A percentile compares a stretch with the other conserved stretches of the same genome.
These are phyloP conservation scores for Begonia loranthoides DNA, from an alignment of 306 rosid species.

Conservation along the genomic window DNA sequence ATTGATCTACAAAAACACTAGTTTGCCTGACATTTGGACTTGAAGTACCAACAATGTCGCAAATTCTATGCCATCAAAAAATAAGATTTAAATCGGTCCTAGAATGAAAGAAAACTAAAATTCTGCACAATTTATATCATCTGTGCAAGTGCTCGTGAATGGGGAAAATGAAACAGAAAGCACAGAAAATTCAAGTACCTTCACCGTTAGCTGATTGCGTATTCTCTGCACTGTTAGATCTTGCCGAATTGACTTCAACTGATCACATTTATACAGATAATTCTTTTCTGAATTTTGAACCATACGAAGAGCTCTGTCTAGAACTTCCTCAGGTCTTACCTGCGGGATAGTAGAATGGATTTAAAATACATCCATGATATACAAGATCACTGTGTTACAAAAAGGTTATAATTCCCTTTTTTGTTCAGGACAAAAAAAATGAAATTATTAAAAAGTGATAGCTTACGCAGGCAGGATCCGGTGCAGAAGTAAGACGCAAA, in stretches of 20 bases:
- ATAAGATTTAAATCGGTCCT: background rate
- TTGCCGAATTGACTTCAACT: constrained; percentile 95
- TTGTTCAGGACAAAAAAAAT: background rate
- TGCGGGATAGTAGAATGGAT: constrained; percentile 19
- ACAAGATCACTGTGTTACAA: too few species aligned
- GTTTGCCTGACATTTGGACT: too few species aligned
- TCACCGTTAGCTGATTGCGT: constrained; percentile 74
- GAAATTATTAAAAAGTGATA: constrained; percentile 3
- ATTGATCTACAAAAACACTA: too few species aligned
- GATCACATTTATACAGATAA: constrained; percentile 91
- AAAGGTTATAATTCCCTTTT: too few species aligned
- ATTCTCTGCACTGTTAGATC: constrained; percentile 95
- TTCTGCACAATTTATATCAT: too few species aligned
- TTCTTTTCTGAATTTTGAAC: constrained; percentile 80
- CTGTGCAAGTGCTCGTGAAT: too few species aligned
- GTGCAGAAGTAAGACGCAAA: constrained; percentile 95
- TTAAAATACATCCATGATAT: background rate
- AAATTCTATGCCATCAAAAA: background rate
- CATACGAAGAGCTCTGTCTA: constrained; percentile 75
- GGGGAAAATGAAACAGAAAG: too few species aligned
- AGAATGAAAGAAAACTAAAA: too few species aligned
- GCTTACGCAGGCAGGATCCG: constrained; percentile 84
- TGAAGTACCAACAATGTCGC: too few species aligned
- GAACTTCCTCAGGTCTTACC: constrained; percentile 99
- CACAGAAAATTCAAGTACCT: constrained; percentile 27